Evolutionary conservation across 1,284 basidiomycete genomes (phyloP), one percentile per base, ranked within the genome.

Genomic region (Melanopsichium pennsylvanicum): DNA sequence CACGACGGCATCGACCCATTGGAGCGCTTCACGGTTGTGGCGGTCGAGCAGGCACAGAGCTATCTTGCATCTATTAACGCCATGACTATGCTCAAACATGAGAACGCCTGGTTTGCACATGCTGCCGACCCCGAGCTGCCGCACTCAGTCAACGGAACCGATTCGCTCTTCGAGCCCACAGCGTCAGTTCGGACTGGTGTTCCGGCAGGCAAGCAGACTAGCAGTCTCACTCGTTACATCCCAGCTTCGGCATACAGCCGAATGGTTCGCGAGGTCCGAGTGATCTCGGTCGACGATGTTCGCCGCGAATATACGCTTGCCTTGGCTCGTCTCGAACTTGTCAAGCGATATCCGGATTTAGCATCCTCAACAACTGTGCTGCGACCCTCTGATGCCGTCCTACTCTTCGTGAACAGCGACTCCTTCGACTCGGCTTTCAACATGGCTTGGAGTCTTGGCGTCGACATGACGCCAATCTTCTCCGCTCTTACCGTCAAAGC

Each of bases 31-130:
- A 51, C 67, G 29, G 72, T 87, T 26, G 87, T 89, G 70, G 81
- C 87, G 25, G 84, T 86, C 15, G 86, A 90, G 71, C 91, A 93
- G 80, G 86, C 92, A 22, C 91, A 83, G 85, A 90, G 72, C 66
- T 91, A 92, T 77, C 86, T 90, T 40, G 88, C 94, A 26, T 89
- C 92, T 15, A 90, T 96, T 82, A 97, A 97, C 78, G 89, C 92
- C 9, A 84, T 99, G 29, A 87, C 90, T 11, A 85, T 97, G 63
- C 85, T 94, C 26, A 89, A 93, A 73, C 84, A 85, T 62, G 88
- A 89, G 73, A 89, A 88, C 70, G 89, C 93, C 9, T 98, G 92
- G 92, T 86, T 97, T 37, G 84, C 89, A 9, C 54, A 80, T 27
- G 70, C 68, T 22, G 50, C 64, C n/a, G 48, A 50, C 18, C 29